Base-by-base conservation (phyloP, 2,329 filamentous ascomycete species). In the Fusarium euwallaceae region DNA sequence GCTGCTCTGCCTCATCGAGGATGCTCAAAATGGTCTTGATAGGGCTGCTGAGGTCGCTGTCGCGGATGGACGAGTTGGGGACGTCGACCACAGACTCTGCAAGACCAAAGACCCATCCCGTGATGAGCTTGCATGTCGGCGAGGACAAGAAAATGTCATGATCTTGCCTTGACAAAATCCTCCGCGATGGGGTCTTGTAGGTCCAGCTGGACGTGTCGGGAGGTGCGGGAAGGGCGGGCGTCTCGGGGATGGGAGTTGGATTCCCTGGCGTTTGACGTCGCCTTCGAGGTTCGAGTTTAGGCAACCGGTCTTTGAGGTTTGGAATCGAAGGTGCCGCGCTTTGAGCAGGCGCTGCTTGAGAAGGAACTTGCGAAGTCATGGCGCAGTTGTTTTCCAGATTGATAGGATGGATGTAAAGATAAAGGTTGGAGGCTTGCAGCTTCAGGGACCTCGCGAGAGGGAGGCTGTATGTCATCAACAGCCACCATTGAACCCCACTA, bases 81-180 rank as follows among this genome's bases (percentile, higher is more conserved):
- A 87, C 90, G 79, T 94, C 92, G 60, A 91, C 86, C 53, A 98
- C 94, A 5, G 93, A 91, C 78, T 98, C 95, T 53, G 95, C 92
- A 24, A 99, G 90, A 11, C 90, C 90, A 83, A 98, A 98, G 71
- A 98, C 88, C 84, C 98, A 99, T 22, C 94, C 91, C 67, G 94
- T 86, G 51, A 99, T 88, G 45, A 98, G 88, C 9, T 87, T 87
- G 82, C 94, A 93, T 8, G 95, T 92, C 0, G 92, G 87, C 0
- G 95, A 98, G 1, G 89, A 85, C 20, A 95, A 88, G 79, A 98
- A 99, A 5, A 95, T 84, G 20, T 94, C 88, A 81, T 97, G 95
- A 76, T 99, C 97, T 59, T 89, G 86, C 3, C 87, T 87, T 4
- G 95, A 96, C 14, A 99, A 86, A 62, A 99, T 98, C 10, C 95